These are phyloP conservation scores for Phytomonas francai DNA, from an alignment of 208 protist species.

Conservation along the genomic window DNA sequence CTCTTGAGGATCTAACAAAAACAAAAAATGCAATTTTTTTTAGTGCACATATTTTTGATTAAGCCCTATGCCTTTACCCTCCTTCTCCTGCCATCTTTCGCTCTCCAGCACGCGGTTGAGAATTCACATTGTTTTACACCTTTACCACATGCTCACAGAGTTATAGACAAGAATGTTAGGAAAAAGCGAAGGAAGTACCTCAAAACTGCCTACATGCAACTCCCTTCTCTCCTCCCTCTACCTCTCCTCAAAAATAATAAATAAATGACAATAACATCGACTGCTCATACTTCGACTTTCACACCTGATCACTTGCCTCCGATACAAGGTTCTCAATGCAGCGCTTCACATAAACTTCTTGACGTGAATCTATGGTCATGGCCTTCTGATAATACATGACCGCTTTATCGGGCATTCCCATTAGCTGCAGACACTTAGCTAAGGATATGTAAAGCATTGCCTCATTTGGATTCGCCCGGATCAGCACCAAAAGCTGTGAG, in stretches of 20 bases:
- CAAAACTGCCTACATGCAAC: background rate
- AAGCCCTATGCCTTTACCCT: background rate
- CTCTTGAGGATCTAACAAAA: background rate
- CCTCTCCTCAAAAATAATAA: background rate
- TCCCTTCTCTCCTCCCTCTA: too few relatives aligned
- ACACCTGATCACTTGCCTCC: constrained; percentile 13
- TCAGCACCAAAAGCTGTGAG: constrained; percentile 64
- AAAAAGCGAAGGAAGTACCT: background rate
- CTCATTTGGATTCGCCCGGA: constrained; percentile 76
- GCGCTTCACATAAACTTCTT: constrained; percentile 50
- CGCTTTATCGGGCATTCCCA: constrained; percentile 38
- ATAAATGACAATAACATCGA: background rate
- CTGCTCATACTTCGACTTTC: background rate
- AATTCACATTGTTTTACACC: background rate
- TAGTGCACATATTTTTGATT: background rate
- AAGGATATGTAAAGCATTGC: constrained; percentile 85
- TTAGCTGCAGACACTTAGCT: constrained; percentile 61
- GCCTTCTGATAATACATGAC: constrained; percentile 59
- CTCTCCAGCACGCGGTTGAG: background rate
- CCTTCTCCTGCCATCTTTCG: background rate
- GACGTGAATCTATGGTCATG: constrained; percentile 67
- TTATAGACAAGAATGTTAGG: background rate
- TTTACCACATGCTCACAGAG: constrained; percentile 2
- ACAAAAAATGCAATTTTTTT: background rate
- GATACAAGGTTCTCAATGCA: constrained; percentile 59